Conservation (phyloP, 805 yeast species). For the Wickerhamiella musiphila region DNA sequence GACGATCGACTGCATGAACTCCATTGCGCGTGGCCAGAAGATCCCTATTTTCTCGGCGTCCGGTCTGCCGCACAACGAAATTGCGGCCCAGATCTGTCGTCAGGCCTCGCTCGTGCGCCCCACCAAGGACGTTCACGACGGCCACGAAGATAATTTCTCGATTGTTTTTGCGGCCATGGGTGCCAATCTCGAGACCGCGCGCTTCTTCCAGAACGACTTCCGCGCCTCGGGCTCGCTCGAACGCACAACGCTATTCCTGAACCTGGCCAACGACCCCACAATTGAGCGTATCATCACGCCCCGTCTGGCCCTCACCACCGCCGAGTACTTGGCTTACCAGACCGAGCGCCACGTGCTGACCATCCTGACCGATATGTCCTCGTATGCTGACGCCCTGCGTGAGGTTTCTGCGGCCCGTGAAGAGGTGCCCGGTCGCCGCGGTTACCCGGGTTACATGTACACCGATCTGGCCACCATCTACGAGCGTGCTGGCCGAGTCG, state of each 20-base stretch:
- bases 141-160: conserved; percentile 98
- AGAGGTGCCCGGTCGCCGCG: conserved; percentile 99
- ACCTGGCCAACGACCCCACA: conserved; percentile 98
- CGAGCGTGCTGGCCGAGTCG: conserved; percentile 99
- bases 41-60: conserved; percentile 98
- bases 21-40: conserved; percentile 99
- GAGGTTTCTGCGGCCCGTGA: conserved; percentile 99
- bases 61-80: conserved; percentile 98
- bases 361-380: conserved; percentile 96
- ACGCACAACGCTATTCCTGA: conserved; percentile 90
- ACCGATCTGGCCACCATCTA: conserved; percentile 97
- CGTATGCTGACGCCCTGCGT: conserved; percentile 99
- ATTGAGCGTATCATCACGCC: conserved; percentile 99
- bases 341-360: conserved; percentile 98
- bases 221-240: conserved; percentile 98
- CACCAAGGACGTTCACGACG: conserved; percentile 98
- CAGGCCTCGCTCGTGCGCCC: conserved; percentile 99
- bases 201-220: conserved; percentile 97
- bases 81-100: conserved; percentile 99
- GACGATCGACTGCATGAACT: conserved; percentile 97
- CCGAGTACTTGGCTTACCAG: conserved; percentile 96
- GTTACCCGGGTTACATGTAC: conserved; percentile 99
- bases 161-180: conserved; percentile 99
- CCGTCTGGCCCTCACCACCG: conserved; percentile 94
- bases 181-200: conserved; percentile 94